Evolutionary conservation across 2,329 filamentous ascomycete genomes (phyloP), one percentile per base, ranked within the genome.

Genomic region (Alternaria postmessia): DNA sequence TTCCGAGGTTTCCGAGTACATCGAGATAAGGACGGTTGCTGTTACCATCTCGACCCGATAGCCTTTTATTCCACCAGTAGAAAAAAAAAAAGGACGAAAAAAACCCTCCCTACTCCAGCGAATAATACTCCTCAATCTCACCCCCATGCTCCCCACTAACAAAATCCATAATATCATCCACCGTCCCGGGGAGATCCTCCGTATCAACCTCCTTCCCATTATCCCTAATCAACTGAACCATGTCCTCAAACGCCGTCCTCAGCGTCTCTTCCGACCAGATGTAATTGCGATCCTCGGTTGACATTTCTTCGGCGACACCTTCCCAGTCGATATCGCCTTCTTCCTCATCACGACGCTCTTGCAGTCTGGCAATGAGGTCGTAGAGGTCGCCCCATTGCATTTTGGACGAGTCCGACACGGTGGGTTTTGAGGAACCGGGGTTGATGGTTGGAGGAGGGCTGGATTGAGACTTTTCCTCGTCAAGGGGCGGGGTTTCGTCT

Each of bases 341-440:
- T 9, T 70, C 53, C 12, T 53, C 54, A 16, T 49, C 39, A 20
- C 73, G 67, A 2, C 52, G 38, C 7, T 64, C 36, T 52, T 57
- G 48, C 66, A 80, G 70, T 68, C 57, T 81, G 68, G 12, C 77
- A 71, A 82, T 65, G 4, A 81, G 69, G 52, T 81, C 77, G 57
- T 76, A 76, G 44, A 78, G 78, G 63, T 83, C 81, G 22, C 81
- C 80, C 57, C 74, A 69, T 42, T 76, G 71, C 74, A 82, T 81
- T 18, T 75, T 67, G 16, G 68, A 61, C 16, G 62, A 62, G 54
- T 65, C 64, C 54, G 49, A 65, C 16, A 64, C 57, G 0, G 3
- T 49, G 12, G 8, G 44, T 28, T 46, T 34, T 30, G 28, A 30
- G 30, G 41, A 11, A 14, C 32, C 32, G 8, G 22, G 11, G 8